These are phyloP conservation scores for Exserohilum rostratum DNA, from an alignment of 2,329 filamentous ascomycete species.

Conservation along the genomic window DNA sequence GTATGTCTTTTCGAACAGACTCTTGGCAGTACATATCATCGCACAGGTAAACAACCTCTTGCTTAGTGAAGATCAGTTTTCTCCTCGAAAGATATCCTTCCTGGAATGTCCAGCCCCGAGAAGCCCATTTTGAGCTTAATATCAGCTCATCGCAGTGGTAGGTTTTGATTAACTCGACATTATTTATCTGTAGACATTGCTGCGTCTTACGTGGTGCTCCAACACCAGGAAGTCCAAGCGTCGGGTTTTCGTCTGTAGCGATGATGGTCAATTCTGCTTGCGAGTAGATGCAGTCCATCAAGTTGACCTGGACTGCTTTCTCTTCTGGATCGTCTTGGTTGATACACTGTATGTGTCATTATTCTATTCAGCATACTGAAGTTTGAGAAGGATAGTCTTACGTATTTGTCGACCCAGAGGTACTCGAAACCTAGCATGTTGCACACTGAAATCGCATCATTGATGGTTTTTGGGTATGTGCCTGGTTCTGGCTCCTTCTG, in stretches of 20 bases:
- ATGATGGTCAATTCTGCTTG: not conserved
- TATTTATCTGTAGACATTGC: not conserved
- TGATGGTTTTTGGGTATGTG: not conserved
- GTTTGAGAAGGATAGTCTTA: not conserved
- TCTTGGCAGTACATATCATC: slow-evolving; percentile 3
- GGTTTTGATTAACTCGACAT: not conserved
- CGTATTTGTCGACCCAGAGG: not conserved
- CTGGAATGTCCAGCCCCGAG: not conserved
- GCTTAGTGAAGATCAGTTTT: not conserved
- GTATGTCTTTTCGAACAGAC: not conserved
- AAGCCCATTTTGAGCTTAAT: not conserved
- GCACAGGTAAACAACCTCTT: not conserved
- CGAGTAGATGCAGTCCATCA: slow-evolving; percentile 1
- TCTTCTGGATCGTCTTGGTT: not conserved
- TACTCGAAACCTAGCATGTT: not conserved
- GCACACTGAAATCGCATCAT: not conserved
- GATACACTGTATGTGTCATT: not conserved
- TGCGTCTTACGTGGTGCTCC: not conserved
- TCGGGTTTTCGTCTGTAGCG: not conserved
- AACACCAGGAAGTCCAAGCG: not conserved
- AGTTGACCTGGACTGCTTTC: not conserved
- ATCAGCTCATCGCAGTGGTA: not conserved
- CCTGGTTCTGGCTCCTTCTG: not conserved
- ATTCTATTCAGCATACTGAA: not conserved
- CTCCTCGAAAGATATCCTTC: not conserved